Conservation (phyloP, 768 basidiomycete genomes). For the Mycena floridula region DNA sequence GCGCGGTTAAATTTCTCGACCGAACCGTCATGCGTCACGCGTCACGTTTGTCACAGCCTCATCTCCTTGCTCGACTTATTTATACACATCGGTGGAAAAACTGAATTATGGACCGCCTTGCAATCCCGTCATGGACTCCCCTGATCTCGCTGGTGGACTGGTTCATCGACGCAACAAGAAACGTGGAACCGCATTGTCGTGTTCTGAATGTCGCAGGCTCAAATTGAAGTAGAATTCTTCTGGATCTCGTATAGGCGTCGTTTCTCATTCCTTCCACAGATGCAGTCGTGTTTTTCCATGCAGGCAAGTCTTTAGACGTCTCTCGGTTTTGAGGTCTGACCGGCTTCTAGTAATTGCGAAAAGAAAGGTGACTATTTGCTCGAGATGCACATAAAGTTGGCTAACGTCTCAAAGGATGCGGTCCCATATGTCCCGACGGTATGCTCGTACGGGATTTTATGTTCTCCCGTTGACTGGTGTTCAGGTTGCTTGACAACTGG, state of each 20-base stretch:
- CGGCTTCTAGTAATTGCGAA: slow-evolving; percentile 39
- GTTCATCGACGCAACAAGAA: slow-evolving; percentile 37
- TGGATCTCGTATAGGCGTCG: too few relatives aligned
- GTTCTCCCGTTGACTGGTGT: slow-evolving; percentile 7
- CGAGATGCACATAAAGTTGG: too few relatives aligned
- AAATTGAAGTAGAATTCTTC: too few relatives aligned
- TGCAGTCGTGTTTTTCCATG: slow-evolving; percentile 65
- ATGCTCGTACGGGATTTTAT: slow-evolving; percentile 10
- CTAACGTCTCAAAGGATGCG: slow-evolving; percentile 38
- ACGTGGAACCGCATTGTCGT: slow-evolving; percentile 51
- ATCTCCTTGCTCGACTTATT: too few relatives aligned
- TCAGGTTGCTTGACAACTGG: slow-evolving; percentile 66
- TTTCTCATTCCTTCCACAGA: slow-evolving; percentile 26
- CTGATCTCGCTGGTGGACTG: too few relatives aligned
- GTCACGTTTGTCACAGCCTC: too few relatives aligned
- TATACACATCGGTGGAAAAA: too few relatives aligned
- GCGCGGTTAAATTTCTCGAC: too few relatives aligned
- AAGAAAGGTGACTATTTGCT: slow-evolving; percentile 33
- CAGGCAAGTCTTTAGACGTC: slow-evolving; percentile 31
- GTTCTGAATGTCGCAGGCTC: slow-evolving; percentile 71
- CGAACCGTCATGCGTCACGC: too few relatives aligned
- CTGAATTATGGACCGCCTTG: too few relatives aligned
- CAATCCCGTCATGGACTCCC: too few relatives aligned
- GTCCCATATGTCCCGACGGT: slow-evolving; percentile 65
- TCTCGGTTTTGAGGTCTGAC: slow-evolving; percentile 1